Evolutionary conservation across 129 eudicot species (phyloP).

Genomic region (Oenanthe sinensis): DNA sequence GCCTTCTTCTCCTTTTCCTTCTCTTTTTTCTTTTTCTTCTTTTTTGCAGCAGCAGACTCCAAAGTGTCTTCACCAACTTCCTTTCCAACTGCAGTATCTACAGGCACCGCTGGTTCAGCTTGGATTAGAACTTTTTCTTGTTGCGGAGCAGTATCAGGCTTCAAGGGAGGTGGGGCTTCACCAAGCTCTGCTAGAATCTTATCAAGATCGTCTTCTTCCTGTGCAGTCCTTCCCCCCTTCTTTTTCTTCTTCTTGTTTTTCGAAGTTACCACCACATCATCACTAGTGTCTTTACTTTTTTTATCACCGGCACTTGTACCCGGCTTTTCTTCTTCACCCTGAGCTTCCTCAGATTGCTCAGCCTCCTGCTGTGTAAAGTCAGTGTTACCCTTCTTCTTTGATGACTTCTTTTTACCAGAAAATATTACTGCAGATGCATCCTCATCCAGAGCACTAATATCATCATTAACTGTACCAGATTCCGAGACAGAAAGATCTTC

Average conservation of each 20-base stretch:
- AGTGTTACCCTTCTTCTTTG: constrained; percentile 62
- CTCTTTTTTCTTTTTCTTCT: constrained; percentile 91
- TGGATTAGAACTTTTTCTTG: constrained; percentile 39
- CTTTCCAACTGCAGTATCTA: constrained; percentile 45
- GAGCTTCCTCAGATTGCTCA: constrained; percentile 3
- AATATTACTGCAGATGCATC: constrained; percentile 41
- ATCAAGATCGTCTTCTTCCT: constrained; percentile 87
- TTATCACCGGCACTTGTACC: constrained; percentile 19
- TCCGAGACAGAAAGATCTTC: constrained; percentile 49
- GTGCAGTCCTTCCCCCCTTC: constrained; percentile 70
- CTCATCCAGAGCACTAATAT: constrained; percentile 34
- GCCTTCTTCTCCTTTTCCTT: constrained; percentile 88
- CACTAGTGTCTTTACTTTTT: constrained; percentile 19
- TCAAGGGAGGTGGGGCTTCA: constrained; percentile 35
- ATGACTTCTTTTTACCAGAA: constrained; percentile 85
- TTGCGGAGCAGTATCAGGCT: constrained; percentile 31
- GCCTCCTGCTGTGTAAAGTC: constrained; percentile 23
- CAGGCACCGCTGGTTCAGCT: constrained; percentile 31
- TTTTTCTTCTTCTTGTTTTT: constrained; percentile 88
- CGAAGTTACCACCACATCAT: constrained; percentile 40
- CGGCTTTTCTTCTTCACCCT: constrained; percentile 29
- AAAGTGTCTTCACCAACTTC: constrained; percentile 50
- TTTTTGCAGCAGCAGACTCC: constrained; percentile 70
- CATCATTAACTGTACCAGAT: constrained; percentile 25
- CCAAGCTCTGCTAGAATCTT: constrained; percentile 82